Percentiles rank a stretch among this genome's conserved stretches.
phyloP scores from a whole-genome alignment of 2,329 filamentous ascomycete genomes.

The Cladosporium austrohemisphaericum region DNA sequence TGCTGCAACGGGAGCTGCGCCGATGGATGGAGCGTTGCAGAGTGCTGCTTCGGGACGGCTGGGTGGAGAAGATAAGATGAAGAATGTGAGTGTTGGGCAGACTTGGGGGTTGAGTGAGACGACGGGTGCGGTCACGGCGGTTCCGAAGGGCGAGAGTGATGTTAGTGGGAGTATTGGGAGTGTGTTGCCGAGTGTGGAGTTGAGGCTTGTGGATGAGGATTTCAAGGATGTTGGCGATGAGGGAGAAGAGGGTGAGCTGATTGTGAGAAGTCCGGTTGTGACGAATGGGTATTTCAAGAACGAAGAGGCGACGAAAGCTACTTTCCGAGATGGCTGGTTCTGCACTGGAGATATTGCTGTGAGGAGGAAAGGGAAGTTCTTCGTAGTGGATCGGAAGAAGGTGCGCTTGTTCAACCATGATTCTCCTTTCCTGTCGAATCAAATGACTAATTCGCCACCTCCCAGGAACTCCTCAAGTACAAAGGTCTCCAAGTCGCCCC shows the following conservation, averaged over 20 bases:
- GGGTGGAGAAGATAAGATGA: constrained; percentile 9
- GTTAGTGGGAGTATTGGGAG: constrained; percentile 31
- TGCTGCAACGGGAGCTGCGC: constrained; percentile 38
- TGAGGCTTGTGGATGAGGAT: constrained; percentile 42
- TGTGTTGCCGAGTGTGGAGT: constrained; percentile 39
- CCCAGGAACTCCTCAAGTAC: constrained; percentile 61
- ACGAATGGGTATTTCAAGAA: constrained; percentile 77
- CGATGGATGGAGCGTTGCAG: constrained; percentile 37
- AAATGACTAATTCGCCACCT: not conserved
- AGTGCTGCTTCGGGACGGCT: constrained; percentile 37
- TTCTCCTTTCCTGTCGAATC: too few relatives aligned
- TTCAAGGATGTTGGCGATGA: constrained; percentile 54
- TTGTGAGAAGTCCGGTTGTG: constrained; percentile 74
- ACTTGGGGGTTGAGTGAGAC: constrained; percentile 36
- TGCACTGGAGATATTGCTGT: constrained; percentile 82
- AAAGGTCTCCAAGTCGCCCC: constrained; percentile 47
- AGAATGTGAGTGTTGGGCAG: constrained; percentile 36
- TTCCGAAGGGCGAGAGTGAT: constrained; percentile 35
- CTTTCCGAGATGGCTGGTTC: constrained; percentile 78
- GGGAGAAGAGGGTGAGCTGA: constrained; percentile 57
- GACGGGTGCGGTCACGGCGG: constrained; percentile 35
- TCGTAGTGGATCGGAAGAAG: constrained; percentile 71
- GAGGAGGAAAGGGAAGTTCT: constrained; percentile 79
- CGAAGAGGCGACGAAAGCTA: constrained; percentile 63
- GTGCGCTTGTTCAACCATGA: constrained; percentile 10